Percentiles rank a stretch among this genome's conserved stretches.
Conservation (phyloP, 768 basidiomycete species). For the Pisolithus albus region DNA sequence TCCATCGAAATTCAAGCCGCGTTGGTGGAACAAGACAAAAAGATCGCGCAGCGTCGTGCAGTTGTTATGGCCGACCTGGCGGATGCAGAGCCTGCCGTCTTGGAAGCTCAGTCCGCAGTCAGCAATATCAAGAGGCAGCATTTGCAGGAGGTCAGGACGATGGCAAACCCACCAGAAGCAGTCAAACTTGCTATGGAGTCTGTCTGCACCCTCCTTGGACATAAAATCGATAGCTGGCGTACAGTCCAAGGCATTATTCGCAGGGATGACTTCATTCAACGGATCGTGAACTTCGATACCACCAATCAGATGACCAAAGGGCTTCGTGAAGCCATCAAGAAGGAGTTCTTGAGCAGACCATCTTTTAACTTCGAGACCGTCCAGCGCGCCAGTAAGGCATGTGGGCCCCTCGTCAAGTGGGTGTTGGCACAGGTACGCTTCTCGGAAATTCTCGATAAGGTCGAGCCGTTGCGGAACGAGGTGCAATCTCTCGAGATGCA, state of each 20-base stretch:
- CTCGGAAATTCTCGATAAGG: constrained; percentile 95
- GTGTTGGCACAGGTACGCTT: constrained; percentile 93
- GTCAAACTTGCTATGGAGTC: constrained; percentile 99
- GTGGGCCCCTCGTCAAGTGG: constrained; percentile 98
- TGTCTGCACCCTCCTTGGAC: constrained; percentile 91
- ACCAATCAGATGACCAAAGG: constrained; percentile 81
- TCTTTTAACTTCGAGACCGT: constrained; percentile 94
- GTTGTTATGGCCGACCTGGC: constrained; percentile 94
- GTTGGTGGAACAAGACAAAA: constrained; percentile 81
- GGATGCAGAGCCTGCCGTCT: constrained; percentile 94
- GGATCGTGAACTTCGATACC: constrained; percentile 95
- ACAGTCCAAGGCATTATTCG: constrained; percentile 94
- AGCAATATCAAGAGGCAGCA: constrained; percentile 95
- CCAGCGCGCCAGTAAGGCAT: constrained; percentile 91
- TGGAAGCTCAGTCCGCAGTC: constrained; percentile 94
- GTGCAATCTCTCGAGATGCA: constrained; percentile 89
- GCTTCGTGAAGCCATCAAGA: constrained; percentile 86
- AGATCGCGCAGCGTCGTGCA: constrained; percentile 81
- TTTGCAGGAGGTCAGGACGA: constrained; percentile 91
- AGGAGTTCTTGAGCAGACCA: constrained; percentile 84
- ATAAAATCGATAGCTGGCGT: constrained; percentile 96
- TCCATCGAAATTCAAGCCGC: constrained; percentile 96
- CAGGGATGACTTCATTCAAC: constrained; percentile 92
- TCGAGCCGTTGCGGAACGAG: constrained; percentile 93
- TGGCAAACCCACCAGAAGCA: constrained; percentile 97